Evolutionary conservation across 805 yeast species (phyloP).

Genomic region (Starmerella geochares): DNA sequence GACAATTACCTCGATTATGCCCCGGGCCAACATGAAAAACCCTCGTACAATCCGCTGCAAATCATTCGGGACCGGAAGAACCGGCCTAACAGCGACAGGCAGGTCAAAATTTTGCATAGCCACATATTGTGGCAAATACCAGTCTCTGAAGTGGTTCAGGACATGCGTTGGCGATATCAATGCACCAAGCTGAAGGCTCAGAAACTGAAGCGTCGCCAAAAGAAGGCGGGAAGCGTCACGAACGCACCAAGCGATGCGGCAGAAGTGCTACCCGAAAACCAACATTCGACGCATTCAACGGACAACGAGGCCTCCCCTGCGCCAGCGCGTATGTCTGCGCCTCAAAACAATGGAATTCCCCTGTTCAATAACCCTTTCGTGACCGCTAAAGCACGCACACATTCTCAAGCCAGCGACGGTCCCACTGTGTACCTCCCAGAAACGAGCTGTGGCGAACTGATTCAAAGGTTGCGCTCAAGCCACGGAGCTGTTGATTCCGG

Average conservation of each 20-base stretch:
- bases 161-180: slow-evolving; percentile 20
- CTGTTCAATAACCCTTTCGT: slow-evolving; percentile 4
- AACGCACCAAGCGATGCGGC: neutral
- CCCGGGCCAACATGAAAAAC: neutral
- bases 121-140: slow-evolving; percentile 18
- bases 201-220: slow-evolving; percentile 5
- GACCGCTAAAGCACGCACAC: neutral
- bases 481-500: slow-evolving; percentile 8
- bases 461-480: slow-evolving; percentile 20
- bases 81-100: slow-evolving; percentile 9
- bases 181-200: slow-evolving; percentile 10
- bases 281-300: too few relatives aligned
- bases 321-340: too few relatives aligned
- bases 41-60: slow-evolving; percentile 64
- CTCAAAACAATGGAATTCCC: too few relatives aligned
- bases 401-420: slow-evolving; percentile 11
- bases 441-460: slow-evolving; percentile 18
- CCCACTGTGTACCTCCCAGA: slow-evolving; percentile 12
- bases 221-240: neutral
- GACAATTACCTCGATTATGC: slow-evolving; percentile 5
- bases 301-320: neutral
- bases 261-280: neutral
- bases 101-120: neutral
- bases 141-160: slow-evolving; percentile 20
- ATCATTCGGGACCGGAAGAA: slow-evolving; percentile 58